Conservation (phyloP, 2,329 filamentous ascomycete genomes). For the Hymenoscyphus fraxineus region DNA sequence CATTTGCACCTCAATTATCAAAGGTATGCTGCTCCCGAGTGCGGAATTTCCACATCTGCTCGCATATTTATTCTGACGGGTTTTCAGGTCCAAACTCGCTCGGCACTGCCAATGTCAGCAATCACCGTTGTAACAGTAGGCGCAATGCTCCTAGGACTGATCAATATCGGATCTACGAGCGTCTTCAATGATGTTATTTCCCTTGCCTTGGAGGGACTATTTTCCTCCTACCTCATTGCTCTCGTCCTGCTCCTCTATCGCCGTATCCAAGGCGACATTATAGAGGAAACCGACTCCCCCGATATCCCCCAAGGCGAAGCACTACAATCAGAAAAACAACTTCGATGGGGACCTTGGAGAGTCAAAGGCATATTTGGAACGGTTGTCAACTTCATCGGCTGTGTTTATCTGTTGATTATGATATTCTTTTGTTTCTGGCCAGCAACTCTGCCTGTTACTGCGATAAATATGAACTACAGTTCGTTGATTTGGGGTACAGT, state of each 20-base stretch:
- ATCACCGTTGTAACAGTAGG: slow-evolving; percentile 11
- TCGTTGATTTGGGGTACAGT: slow-evolving; percentile 3
- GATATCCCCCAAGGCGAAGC: background rate
- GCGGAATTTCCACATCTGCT: background rate
- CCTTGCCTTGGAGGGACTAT: slow-evolving; percentile 11
- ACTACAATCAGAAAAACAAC: background rate
- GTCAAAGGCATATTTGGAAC: slow-evolving; percentile 2
- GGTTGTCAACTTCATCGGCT: background rate
- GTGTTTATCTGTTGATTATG: slow-evolving; percentile 6
- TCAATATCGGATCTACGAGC: slow-evolving; percentile 46
- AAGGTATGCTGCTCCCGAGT: background rate
- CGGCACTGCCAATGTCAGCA: slow-evolving; percentile 39
- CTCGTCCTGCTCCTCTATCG: slow-evolving; percentile 1
- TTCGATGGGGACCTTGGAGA: slow-evolving; percentile 7
- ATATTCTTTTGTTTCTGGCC: slow-evolving; percentile 8
- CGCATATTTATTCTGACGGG: background rate
- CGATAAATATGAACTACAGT: slow-evolving; percentile 6
- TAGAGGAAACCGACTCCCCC: background rate
- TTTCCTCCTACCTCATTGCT: slow-evolving; percentile 6
- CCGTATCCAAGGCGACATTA: slow-evolving; percentile 8
- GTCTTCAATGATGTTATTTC: slow-evolving; percentile 50
- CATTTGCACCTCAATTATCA: background rate
- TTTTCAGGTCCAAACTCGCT: background rate
- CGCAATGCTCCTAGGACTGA: slow-evolving; percentile 26
- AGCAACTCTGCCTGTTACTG: background rate